These are phyloP conservation scores for Populus tomentosa DNA, from an alignment of 441 rosid species.

Conservation along the genomic window DNA sequence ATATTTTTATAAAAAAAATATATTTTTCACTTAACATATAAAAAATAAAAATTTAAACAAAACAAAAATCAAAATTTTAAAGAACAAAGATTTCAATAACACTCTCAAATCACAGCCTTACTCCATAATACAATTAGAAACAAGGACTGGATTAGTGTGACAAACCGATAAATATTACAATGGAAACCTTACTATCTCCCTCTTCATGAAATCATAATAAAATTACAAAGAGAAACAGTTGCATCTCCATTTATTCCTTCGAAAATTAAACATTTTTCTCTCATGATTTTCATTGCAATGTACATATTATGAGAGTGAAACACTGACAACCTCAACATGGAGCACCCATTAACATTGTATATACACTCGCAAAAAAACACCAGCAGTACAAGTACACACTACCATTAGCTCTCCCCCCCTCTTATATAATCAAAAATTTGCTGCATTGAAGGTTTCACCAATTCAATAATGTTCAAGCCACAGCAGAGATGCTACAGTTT, in stretches of 20 bases:
- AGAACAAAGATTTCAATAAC: too few species aligned
- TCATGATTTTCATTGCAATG: conserved; percentile 8
- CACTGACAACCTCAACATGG: conserved; percentile 11
- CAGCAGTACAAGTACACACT: not conserved
- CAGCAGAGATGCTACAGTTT: conserved; percentile 59
- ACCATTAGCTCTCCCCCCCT: not conserved
- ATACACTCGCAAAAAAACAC: conserved; percentile 12
- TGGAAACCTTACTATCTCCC: conserved; percentile 5
- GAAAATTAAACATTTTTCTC: conserved; percentile 27
- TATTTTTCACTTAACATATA: too few species aligned
- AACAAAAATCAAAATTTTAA: too few species aligned
- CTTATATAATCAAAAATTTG: not conserved
- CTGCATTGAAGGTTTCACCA: not conserved
- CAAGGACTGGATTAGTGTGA: conserved; percentile 5
- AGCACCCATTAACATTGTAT: conserved; percentile 14
- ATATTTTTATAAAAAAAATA: too few species aligned
- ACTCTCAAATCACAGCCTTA: not conserved
- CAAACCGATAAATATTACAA: not conserved
- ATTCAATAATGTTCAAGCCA: conserved; percentile 29
- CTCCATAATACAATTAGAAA: conserved; percentile 23
- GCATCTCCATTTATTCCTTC: conserved; percentile 24
- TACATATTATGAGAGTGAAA: conserved; percentile 19
- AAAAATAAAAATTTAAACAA: too few species aligned
- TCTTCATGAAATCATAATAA: conserved; percentile 9
- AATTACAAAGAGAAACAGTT: conserved; percentile 2